Evolutionary conservation across 2,329 filamentous ascomycete genomes (phyloP).

Genomic region (Apiospora hydei): DNA sequence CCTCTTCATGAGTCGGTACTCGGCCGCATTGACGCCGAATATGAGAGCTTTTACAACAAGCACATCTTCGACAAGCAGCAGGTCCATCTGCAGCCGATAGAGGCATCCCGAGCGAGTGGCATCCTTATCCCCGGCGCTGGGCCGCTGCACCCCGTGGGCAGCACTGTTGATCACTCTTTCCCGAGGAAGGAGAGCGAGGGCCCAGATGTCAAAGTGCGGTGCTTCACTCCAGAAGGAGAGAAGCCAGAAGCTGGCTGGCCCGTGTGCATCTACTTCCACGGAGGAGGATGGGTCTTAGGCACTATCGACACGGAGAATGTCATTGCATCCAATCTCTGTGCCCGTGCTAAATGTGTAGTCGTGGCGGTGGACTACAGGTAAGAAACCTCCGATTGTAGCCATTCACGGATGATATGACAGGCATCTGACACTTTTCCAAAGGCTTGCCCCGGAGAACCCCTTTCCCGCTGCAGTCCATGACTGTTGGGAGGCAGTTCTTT

Average conservation of each 20-base stretch:
- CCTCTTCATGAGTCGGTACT: slow-evolving; percentile 56
- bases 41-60: slow-evolving; percentile 60
- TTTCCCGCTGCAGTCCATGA: slow-evolving; percentile 65
- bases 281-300: slow-evolving; percentile 65
- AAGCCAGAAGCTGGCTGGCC: slow-evolving; percentile 59
- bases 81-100: slow-evolving; percentile 61
- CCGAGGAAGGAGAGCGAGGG: slow-evolving; percentile 53
- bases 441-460: slow-evolving; percentile 63
- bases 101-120: slow-evolving; percentile 57
- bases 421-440: slow-evolving; percentile 26
- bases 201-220: slow-evolving; percentile 54
- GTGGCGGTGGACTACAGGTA: slow-evolving; percentile 64
- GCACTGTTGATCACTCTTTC: slow-evolving; percentile 52
- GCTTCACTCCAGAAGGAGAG: slow-evolving; percentile 56
- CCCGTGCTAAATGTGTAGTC: slow-evolving; percentile 57
- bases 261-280: slow-evolving; percentile 63
- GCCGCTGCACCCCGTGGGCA: slow-evolving; percentile 55
- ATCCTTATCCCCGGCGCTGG: slow-evolving; percentile 61
- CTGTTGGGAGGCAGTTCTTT: slow-evolving; percentile 62
- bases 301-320: slow-evolving; percentile 65
- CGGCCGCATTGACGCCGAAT: slow-evolving; percentile 56
- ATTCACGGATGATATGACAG: slow-evolving; percentile 25
- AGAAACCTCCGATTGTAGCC: slow-evolving; percentile 26
- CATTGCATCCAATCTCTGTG: slow-evolving; percentile 62
- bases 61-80: slow-evolving; percentile 58